A percentile compares a stretch with the other conserved stretches of the same genome.
These are phyloP conservation scores for Hypoxylon sp. DNA, from an alignment of 2,329 filamentous ascomycete genomes.

Conservation along the genomic window DNA sequence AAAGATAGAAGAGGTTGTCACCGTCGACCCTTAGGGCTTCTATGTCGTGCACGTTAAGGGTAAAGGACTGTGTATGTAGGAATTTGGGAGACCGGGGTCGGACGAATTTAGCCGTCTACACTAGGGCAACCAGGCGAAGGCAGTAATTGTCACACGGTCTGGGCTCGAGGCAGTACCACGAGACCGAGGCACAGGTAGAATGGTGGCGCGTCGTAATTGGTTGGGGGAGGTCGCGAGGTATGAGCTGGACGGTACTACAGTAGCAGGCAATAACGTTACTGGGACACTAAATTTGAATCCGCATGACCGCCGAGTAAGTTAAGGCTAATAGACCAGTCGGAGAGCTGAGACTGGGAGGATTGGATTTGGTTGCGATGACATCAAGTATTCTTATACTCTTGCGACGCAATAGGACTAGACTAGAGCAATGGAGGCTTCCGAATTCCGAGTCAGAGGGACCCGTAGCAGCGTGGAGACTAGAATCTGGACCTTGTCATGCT, in stretches of 20 bases:
- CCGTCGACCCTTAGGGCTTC: slow-evolving; percentile 13
- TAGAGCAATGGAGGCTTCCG: slow-evolving; percentile 23
- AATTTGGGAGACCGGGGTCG: slow-evolving; percentile 28
- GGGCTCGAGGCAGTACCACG: slow-evolving; percentile 32
- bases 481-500: background rate
- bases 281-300: slow-evolving; percentile 13
- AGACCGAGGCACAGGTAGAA: slow-evolving; percentile 34
- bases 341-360: slow-evolving; percentile 15
- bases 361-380: slow-evolving; percentile 32
- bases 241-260: slow-evolving; percentile 14
- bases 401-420: slow-evolving; percentile 30
- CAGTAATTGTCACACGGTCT: slow-evolving; percentile 39
- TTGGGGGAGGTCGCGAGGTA: slow-evolving; percentile 13
- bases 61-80: slow-evolving; percentile 9
- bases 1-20: slow-evolving; percentile 10
- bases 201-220: slow-evolving; percentile 44
- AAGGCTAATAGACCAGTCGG: slow-evolving; percentile 22
- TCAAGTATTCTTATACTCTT: slow-evolving; percentile 22
- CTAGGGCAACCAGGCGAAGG: slow-evolving; percentile 17
- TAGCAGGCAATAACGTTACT: slow-evolving; percentile 23
- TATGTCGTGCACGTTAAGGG: slow-evolving; percentile 17
- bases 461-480: slow-evolving; percentile 14
- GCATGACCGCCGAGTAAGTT: slow-evolving; percentile 20
- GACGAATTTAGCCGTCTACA: slow-evolving; percentile 42
- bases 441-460: slow-evolving; percentile 18